Percentiles rank a stretch among this genome's conserved stretches.
Conservation (phyloP, 352 stramenopile genomes). For the Phytophthora kernoviae region DNA sequence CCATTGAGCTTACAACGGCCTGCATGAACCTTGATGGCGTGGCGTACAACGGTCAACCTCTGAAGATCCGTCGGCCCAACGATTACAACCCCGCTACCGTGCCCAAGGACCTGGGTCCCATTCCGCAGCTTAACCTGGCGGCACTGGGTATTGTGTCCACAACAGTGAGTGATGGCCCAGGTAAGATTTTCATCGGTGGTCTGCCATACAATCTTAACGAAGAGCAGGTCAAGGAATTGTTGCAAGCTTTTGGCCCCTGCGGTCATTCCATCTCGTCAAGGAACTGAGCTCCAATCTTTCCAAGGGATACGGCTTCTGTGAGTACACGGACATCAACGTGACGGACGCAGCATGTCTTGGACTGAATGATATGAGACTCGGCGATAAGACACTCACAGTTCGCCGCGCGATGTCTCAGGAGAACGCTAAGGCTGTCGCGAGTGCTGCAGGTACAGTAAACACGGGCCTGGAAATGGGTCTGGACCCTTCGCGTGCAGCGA, state of each 20-base stretch:
- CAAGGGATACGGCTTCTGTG: slow-evolving; percentile 98
- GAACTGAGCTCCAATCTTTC: slow-evolving; percentile 89
- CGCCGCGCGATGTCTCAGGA: slow-evolving; percentile 84
- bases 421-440: slow-evolving; percentile 67
- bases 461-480: slow-evolving; percentile 70
- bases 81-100: slow-evolving; percentile 96
- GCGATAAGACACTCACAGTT: slow-evolving; percentile 92
- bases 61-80: slow-evolving; percentile 97
- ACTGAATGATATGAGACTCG: slow-evolving; percentile 96
- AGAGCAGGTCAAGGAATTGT: slow-evolving; percentile 93
- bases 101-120: slow-evolving; percentile 84
- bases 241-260: slow-evolving; percentile 95
- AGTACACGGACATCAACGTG: slow-evolving; percentile 93
- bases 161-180: slow-evolving; percentile 95
- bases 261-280: slow-evolving; percentile 97
- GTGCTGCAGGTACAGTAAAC: slow-evolving; percentile 69
- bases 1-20: slow-evolving; percentile 95
- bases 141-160: slow-evolving; percentile 95
- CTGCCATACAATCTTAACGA: slow-evolving; percentile 97
- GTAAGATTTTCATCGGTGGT: slow-evolving; percentile 98
- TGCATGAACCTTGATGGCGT: slow-evolving; percentile 97
- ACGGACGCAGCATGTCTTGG: slow-evolving; percentile 93
- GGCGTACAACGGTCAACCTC: slow-evolving; percentile 91
- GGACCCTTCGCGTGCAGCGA: slow-evolving; percentile 62
- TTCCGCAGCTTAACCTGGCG: slow-evolving; percentile 88